Evolutionary conservation across 1,139 yeast genomes (phyloP).

Genomic region (Taphrina flavorubra): DNA sequence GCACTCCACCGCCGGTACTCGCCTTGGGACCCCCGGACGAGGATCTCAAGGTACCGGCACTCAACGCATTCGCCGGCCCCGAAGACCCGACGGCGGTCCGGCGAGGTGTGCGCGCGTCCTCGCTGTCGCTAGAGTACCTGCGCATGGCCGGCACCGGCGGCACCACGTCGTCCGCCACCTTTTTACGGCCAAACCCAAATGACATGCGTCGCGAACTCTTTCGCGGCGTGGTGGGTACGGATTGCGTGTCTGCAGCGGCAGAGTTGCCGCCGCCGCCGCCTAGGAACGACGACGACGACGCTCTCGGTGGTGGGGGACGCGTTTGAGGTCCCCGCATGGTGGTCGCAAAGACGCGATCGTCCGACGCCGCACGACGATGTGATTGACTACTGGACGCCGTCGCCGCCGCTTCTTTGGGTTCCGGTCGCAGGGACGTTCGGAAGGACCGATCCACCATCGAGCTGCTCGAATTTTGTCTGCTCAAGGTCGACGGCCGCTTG

Average conservation of each 20-base stretch:
- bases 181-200: slow-evolving; percentile 29
- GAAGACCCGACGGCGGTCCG: background rate
- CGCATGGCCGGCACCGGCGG: slow-evolving; percentile 37
- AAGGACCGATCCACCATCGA: slow-evolving; percentile 35
- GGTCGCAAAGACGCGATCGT: slow-evolving; percentile 27
- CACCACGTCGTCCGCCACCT: slow-evolving; percentile 14
- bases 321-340: slow-evolving; percentile 16
- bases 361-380: slow-evolving; percentile 34
- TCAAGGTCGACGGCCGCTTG: slow-evolving; percentile 18
- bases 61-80: slow-evolving; percentile 12
- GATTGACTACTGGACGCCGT: background rate
- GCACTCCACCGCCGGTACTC: background rate
- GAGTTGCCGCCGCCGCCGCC: background rate
- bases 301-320: slow-evolving; percentile 10
- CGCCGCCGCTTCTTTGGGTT: background rate
- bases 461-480: slow-evolving; percentile 29
- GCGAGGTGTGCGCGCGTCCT: background rate
- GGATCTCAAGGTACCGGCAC: slow-evolving; percentile 33
- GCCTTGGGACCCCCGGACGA: background rate
- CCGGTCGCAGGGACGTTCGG: slow-evolving; percentile 31
- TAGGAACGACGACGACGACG: slow-evolving; percentile 23
- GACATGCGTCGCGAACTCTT: slow-evolving; percentile 35
- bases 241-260: slow-evolving; percentile 1
- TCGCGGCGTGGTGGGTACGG: slow-evolving; percentile 34
- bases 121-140: slow-evolving; percentile 30